These are phyloP conservation scores for Teratosphaeria nubilosa DNA, from an alignment of 2,329 filamentous ascomycete species.

Conservation along the genomic window DNA sequence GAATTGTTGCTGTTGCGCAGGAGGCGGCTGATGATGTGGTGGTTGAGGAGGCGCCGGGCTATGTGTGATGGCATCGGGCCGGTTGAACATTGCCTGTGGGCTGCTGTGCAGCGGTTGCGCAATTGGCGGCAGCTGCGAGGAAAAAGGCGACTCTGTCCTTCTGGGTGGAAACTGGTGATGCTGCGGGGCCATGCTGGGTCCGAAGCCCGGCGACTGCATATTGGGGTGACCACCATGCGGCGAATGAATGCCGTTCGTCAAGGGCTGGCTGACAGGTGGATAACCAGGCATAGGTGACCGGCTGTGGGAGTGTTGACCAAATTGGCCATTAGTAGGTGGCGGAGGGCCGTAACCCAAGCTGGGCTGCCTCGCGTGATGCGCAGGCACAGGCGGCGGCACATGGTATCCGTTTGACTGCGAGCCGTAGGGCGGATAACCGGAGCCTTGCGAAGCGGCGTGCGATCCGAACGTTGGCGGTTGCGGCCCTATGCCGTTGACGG, in stretches of 20 bases:
- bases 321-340: constrained; percentile 7
- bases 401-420: constrained; percentile 18
- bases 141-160: constrained; percentile 14
- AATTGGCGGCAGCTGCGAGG: constrained; percentile 13
- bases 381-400: constrained; percentile 3
- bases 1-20: constrained; percentile 8
- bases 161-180: constrained; percentile 11
- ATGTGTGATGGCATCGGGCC: constrained; percentile 1
- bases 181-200: constrained; percentile 18
- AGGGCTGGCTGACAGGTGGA: constrained; percentile 15
- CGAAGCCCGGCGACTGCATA: constrained; percentile 27
- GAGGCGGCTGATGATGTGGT: constrained; percentile 11
- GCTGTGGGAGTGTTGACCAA: constrained; percentile 2
- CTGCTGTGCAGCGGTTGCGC: constrained; percentile 20
- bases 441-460: constrained; percentile 2
- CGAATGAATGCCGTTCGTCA: constrained; percentile 28
- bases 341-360: constrained; percentile 12
- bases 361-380: constrained; percentile 16
- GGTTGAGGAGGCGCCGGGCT: constrained; percentile 6
- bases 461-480: constrained; percentile 9
- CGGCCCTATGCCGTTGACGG: constrained; percentile 8
- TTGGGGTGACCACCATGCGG: constrained; percentile 20
- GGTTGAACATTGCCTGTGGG: constrained; percentile 2
- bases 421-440: constrained; percentile 16
- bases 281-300: constrained; percentile 7